Conservation (phyloP, 1,139 yeast genomes). For the Blastobotrys arbuscula region DNA sequence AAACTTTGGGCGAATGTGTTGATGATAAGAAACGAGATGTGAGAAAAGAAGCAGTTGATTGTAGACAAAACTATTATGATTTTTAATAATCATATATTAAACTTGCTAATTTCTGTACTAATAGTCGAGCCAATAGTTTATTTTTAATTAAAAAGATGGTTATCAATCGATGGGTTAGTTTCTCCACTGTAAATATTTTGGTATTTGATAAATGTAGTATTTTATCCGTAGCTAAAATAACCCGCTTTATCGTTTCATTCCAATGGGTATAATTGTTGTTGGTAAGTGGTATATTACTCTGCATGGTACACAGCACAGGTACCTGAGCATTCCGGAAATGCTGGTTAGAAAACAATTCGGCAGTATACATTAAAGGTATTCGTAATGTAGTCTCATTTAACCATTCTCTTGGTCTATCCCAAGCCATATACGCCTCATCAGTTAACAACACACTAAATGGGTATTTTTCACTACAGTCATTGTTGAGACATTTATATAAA, state of each 20-base stretch:
- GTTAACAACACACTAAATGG: conserved; percentile 27
- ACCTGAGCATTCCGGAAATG: conserved; percentile 22
- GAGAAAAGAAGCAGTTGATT: conserved; percentile 68
- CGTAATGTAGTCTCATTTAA: conserved; percentile 7
- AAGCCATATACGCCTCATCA: conserved; percentile 27
- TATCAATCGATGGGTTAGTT: conserved; percentile 1
- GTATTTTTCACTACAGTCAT: conserved; percentile 14
- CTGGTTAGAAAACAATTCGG: conserved; percentile 22
- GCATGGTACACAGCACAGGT: conserved; percentile 6
- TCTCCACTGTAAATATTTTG: not conserved
- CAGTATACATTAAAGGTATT: conserved; percentile 27
- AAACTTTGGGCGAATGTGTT: conserved; percentile 46
- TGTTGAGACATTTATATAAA: conserved; percentile 22
- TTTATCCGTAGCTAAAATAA: not conserved
- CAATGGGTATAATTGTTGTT: not conserved
- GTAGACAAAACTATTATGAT: conserved; percentile 72
- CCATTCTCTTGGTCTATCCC: conserved; percentile 16
- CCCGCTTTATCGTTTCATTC: not conserved
- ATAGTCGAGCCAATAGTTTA: conserved; percentile 3
- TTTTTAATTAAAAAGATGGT: conserved; percentile 1
- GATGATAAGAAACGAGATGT: conserved; percentile 74
- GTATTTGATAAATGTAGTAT: not conserved
- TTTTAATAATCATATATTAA: conserved; percentile 27
- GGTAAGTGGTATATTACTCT: not conserved
- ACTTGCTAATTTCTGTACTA: not conserved